Conservation (phyloP, 371 early-diverging fungal species). For the Apophysomyces ossiformis region DNA sequence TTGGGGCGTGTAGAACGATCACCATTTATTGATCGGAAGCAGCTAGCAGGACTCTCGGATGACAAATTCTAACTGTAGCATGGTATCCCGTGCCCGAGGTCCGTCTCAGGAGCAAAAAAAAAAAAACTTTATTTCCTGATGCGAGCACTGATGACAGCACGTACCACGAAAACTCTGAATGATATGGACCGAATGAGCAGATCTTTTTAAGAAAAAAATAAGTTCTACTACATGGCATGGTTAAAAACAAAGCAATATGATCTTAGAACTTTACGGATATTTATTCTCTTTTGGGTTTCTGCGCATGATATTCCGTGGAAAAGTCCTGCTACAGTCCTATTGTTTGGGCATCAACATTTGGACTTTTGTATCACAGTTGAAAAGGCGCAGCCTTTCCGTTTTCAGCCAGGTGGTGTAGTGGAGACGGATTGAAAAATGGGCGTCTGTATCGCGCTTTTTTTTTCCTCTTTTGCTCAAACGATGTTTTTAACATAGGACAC, state of each 20-base stretch:
- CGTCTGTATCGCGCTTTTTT: no score
- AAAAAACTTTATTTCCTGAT: background rate
- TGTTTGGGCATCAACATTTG: background rate
- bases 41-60: conserved; percentile 2
- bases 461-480: no score
- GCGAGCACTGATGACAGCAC: conserved; percentile 10
- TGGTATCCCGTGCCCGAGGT: background rate
- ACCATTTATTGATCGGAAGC: background rate
- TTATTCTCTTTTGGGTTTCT: background rate
- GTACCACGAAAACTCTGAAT: conserved; percentile 4
- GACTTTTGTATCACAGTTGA: background rate
- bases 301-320: conserved; percentile 7
- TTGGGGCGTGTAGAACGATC: background rate
- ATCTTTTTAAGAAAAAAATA: background rate
- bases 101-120: background rate
- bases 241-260: background rate
- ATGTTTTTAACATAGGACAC: no score
- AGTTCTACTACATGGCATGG: background rate
- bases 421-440: background rate
- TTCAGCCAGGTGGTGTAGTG: background rate
- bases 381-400: background rate
- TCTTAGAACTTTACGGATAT: background rate
- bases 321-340: background rate
- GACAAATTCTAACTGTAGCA: background rate
- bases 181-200: background rate